These are phyloP conservation scores for Xylariaceae sp. DNA, from an alignment of 2,329 filamentous ascomycete genomes.

Conservation along the genomic window DNA sequence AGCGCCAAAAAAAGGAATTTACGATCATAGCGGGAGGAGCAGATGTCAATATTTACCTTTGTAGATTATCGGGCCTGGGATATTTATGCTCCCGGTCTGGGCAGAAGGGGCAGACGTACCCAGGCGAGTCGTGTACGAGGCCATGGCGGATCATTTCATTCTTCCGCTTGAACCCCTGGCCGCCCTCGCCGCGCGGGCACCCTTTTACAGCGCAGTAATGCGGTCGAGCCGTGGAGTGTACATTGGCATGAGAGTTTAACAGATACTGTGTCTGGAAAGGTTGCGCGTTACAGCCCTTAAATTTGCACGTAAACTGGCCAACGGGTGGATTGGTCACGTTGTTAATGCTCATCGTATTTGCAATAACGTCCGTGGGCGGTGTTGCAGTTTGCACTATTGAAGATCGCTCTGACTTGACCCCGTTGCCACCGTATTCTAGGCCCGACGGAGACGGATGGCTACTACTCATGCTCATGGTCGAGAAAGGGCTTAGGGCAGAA, in stretches of 20 bases:
- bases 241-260: constrained; percentile 73
- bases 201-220: constrained; percentile 61
- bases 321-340: constrained; percentile 48
- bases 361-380: constrained; percentile 28
- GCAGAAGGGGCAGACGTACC: constrained; percentile 95
- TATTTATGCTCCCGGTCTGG: constrained; percentile 91
- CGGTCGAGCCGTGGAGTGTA: constrained; percentile 60
- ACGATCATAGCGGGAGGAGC: too few relatives aligned
- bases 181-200: constrained; percentile 58
- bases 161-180: constrained; percentile 66
- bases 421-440: constrained; percentile 40
- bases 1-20: neutral
- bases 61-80: constrained; percentile 89
- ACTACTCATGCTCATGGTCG: constrained; percentile 30
- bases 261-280: constrained; percentile 75
- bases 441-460: constrained; percentile 33
- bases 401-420: constrained; percentile 27
- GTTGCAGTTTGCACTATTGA: constrained; percentile 17
- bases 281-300: constrained; percentile 59
- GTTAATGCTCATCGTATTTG: constrained; percentile 55
- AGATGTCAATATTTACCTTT: constrained; percentile 55
- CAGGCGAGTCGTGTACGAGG: constrained; percentile 87
- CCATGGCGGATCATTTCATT: constrained; percentile 73
- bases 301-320: constrained; percentile 54
- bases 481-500: constrained; percentile 37